Evolutionary conservation across 768 basidiomycete genomes (phyloP).

Genomic region (Pleurotus citrinopileatus): DNA sequence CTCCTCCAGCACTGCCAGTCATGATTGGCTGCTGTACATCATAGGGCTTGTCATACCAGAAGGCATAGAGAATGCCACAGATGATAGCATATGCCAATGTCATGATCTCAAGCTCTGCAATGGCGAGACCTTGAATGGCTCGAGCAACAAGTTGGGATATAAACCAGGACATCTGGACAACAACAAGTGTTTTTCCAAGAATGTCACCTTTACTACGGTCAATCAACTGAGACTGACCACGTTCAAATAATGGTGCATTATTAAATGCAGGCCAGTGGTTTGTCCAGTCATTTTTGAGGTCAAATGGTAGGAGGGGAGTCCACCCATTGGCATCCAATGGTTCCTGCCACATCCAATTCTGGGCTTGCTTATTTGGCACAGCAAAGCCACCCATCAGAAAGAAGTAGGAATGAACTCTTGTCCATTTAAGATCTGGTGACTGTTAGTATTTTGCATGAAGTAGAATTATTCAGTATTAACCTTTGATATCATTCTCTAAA

Average conservation of each 20-base stretch:
- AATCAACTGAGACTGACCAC: slow-evolving; percentile 15
- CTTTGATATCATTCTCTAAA: no score
- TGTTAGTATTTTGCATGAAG: no score
- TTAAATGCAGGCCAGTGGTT: no score
- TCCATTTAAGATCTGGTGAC: background rate
- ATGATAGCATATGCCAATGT: slow-evolving; percentile 25
- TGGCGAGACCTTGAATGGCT: slow-evolving; percentile 14
- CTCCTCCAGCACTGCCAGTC: no score
- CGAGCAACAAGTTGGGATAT: slow-evolving; percentile 26
- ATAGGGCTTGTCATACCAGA: slow-evolving; percentile 36
- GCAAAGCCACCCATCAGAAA: background rate
- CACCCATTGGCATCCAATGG: no score
- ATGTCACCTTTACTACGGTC: slow-evolving; percentile 30
- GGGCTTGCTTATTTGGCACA: background rate
- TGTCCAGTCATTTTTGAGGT: background rate
- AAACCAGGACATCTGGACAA: slow-evolving; percentile 35
- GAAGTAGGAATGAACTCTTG: background rate
- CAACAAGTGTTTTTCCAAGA: slow-evolving; percentile 29
- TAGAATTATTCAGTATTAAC: no score
- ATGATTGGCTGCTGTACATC: slow-evolving; percentile 20
- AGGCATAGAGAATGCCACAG: slow-evolving; percentile 24
- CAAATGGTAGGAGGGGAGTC: no score
- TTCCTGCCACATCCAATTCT: no score
- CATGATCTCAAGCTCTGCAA: slow-evolving; percentile 28
- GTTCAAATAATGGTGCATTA: no score